These are phyloP conservation scores for Fomitopsis serialis DNA, from an alignment of 768 basidiomycete species.

Conservation along the genomic window DNA sequence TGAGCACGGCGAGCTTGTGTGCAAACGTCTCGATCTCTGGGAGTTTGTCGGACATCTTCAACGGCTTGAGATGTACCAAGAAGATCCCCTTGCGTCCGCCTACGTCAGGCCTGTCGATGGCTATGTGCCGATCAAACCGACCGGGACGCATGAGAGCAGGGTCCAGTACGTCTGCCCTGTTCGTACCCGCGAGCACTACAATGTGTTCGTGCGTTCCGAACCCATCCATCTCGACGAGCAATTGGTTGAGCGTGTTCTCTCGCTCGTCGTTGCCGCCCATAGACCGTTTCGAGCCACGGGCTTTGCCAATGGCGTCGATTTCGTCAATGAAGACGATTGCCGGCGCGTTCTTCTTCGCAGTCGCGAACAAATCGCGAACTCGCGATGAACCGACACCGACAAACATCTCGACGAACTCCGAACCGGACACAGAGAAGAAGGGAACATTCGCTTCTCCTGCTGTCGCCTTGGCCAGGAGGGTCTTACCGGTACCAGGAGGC, in stretches of 20 bases:
- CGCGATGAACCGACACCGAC: conserved; percentile 98
- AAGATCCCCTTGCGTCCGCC: conserved; percentile 92
- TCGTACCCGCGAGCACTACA: conserved; percentile 94
- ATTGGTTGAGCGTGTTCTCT: conserved; percentile 94
- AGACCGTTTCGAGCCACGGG: conserved; percentile 70
- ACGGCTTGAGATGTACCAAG: conserved; percentile 82
- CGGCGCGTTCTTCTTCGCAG: conserved; percentile 95
- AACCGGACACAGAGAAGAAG: conserved; percentile 97
- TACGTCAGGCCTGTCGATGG: conserved; percentile 93
- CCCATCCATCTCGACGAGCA: conserved; percentile 99
- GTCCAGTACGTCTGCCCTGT: conserved; percentile 95
- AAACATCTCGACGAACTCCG: conserved; percentile 99
- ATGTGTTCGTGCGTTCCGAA: conserved; percentile 97
- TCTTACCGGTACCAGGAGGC: conserved; percentile 98
- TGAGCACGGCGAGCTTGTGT: conserved; percentile 92
- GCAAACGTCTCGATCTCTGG: conserved; percentile 55
- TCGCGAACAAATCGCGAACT: conserved; percentile 95
- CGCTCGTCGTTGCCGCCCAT: conserved; percentile 96
- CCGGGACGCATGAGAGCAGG: conserved; percentile 94
- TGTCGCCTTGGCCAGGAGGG: conserved; percentile 94
- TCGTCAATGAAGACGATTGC: conserved; percentile 99
- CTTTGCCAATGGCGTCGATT: conserved; percentile 98
- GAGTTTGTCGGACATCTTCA: conserved; percentile 59
- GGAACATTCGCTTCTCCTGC: conserved; percentile 97
- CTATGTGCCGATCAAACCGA: conserved; percentile 94